Evolutionary conservation across 2,329 filamentous ascomycete genomes (phyloP).

Genomic region (Fusarium sp.): DNA sequence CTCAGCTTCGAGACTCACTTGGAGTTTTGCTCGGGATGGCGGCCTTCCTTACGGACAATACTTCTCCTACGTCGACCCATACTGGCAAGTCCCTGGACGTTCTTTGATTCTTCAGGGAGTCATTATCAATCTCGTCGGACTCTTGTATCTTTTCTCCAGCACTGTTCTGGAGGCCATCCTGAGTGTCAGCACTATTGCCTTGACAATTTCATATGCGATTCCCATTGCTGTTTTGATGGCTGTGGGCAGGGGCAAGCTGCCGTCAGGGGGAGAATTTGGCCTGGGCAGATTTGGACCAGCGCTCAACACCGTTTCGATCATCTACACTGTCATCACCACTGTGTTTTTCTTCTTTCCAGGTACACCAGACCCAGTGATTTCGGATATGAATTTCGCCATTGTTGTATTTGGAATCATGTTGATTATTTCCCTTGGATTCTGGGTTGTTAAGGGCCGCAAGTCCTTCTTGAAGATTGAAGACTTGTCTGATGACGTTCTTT

Average conservation of each 20-base stretch:
- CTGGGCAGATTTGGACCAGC: constrained; percentile 61
- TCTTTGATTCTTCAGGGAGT: constrained; percentile 66
- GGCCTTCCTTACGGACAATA: constrained; percentile 62
- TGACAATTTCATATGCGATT: constrained; percentile 66
- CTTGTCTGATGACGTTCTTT: constrained; percentile 18
- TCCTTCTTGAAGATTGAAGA: constrained; percentile 54
- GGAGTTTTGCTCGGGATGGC: constrained; percentile 68
- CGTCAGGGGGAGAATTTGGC: constrained; percentile 59
- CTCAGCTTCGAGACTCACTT: constrained; percentile 66
- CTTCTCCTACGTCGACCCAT: constrained; percentile 60
- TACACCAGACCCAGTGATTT: constrained; percentile 58
- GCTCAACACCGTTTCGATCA: constrained; percentile 63
- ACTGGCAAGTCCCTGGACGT: constrained; percentile 68
- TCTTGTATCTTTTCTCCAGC: constrained; percentile 69
- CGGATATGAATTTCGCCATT: constrained; percentile 71
- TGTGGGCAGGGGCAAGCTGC: constrained; percentile 67
- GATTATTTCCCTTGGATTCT: constrained; percentile 64
- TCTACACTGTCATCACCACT: constrained; percentile 67
- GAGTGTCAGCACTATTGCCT: constrained; percentile 69
- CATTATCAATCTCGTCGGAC: constrained; percentile 60
- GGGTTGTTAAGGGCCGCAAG: constrained; percentile 62
- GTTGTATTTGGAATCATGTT: constrained; percentile 70
- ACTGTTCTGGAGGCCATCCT: constrained; percentile 68
- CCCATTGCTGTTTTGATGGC: constrained; percentile 64
- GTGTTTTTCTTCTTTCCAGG: constrained; percentile 70